Evolutionary conservation across 345 rosid genomes (phyloP).

Genomic region (Ricinus communis): DNA sequence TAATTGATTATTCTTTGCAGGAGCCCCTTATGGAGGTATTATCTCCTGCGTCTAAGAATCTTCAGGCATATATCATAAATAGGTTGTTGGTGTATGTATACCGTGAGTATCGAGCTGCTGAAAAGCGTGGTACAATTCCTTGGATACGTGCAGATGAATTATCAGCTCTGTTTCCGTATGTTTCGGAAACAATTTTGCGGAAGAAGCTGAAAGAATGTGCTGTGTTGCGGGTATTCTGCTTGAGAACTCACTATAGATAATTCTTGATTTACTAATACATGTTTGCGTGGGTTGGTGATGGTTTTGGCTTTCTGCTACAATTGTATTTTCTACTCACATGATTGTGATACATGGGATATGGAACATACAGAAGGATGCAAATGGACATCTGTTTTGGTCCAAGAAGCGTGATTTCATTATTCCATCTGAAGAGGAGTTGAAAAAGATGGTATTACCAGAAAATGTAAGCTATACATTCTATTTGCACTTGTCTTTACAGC

Average conservation of each 20-base stretch:
- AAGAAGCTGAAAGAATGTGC: slow-evolving; percentile 78
- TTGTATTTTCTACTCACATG: slow-evolving; percentile 18
- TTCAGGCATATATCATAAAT: slow-evolving; percentile 68
- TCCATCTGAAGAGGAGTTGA: slow-evolving; percentile 82
- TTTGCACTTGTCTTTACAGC: slow-evolving; percentile 15
- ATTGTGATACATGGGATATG: slow-evolving; percentile 28
- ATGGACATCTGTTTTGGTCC: slow-evolving; percentile 66
- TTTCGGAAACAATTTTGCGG: slow-evolving; percentile 63
- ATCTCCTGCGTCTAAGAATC: slow-evolving; percentile 80
- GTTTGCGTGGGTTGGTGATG: neutral
- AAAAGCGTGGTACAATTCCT: slow-evolving; percentile 56
- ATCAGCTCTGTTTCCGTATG: slow-evolving; percentile 55
- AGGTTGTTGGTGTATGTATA: slow-evolving; percentile 75
- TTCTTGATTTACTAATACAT: neutral
- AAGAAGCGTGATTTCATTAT: slow-evolving; percentile 59
- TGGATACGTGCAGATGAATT: slow-evolving; percentile 73
- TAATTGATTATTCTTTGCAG: slow-evolving; percentile 38
- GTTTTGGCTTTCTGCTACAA: neutral
- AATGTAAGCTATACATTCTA: slow-evolving; percentile 56
- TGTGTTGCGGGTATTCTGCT: slow-evolving; percentile 53
- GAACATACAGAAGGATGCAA: slow-evolving; percentile 60
- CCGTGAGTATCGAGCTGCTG: slow-evolving; percentile 66
- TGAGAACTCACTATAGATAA: neutral
- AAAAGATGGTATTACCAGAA: slow-evolving; percentile 80
- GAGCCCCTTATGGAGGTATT: slow-evolving; percentile 95